A percentile compares a stretch with the other conserved stretches of the same genome.
Conservation (phyloP, 345 rosid species). For the Leavenworthia alabamica region DNA sequence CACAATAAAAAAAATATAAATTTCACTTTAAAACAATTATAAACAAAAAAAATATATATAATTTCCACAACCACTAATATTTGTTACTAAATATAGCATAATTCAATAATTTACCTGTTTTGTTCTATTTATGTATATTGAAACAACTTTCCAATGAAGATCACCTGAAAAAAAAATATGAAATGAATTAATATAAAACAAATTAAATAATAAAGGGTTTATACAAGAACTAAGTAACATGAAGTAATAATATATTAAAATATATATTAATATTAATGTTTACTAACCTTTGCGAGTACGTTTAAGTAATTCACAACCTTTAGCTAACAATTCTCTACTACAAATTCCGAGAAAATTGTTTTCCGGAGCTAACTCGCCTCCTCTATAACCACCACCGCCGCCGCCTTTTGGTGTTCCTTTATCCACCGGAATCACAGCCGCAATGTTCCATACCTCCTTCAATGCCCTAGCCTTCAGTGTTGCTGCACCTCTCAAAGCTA, state of each 20-base stretch:
- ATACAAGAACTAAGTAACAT: neutral
- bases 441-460: constrained; percentile 96
- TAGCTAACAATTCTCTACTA: constrained; percentile 79
- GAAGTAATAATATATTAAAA: neutral
- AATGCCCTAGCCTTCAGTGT: constrained; percentile 80
- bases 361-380: constrained; percentile 58
- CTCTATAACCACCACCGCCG: constrained; percentile 39
- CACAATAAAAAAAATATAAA: neutral
- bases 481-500: constrained; percentile 93
- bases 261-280: no score
- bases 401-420: constrained; percentile 43
- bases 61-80: neutral
- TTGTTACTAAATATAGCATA: neutral
- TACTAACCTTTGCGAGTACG: constrained; percentile 83
- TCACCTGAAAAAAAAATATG: constrained; percentile 51
- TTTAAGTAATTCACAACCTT: constrained; percentile 91
- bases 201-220: neutral
- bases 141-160: constrained; percentile 92
- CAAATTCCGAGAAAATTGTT: constrained; percentile 76
- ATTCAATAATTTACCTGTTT: constrained; percentile 53
- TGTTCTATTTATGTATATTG: constrained; percentile 72
- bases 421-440: constrained; percentile 87
- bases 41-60: neutral
- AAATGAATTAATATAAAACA: neutral
- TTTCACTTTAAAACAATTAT: neutral